Evolutionary conservation across 1,284 basidiomycete genomes (phyloP).

Genomic region (Leccinum olivaceoglutinosum): DNA sequence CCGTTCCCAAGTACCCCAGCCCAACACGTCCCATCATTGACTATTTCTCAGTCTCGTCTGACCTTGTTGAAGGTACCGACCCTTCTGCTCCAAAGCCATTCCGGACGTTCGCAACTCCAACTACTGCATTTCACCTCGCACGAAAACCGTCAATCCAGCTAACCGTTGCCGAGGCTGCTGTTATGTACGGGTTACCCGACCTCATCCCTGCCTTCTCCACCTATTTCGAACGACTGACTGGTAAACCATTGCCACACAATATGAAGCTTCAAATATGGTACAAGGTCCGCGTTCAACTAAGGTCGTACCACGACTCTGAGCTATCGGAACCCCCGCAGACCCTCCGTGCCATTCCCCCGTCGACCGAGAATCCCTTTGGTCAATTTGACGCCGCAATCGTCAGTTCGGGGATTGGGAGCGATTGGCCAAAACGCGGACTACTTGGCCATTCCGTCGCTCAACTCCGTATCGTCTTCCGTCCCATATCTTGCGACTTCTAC

Average conservation of each 20-base stretch:
- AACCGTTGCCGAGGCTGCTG: neutral
- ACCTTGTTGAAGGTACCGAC: neutral
- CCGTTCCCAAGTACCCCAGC: neutral
- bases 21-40: neutral
- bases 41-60: constrained; percentile 1
- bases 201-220: constrained; percentile 1
- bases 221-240: neutral
- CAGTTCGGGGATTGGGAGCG: neutral
- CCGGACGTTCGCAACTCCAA: constrained; percentile 5
- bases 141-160: constrained; percentile 2
- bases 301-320: constrained; percentile 1
- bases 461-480: neutral
- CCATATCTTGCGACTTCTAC: neutral
- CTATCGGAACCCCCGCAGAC: neutral
- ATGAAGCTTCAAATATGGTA: constrained; percentile 7
- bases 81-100: constrained; percentile 1
- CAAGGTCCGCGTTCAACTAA: constrained; percentile 2
- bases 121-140: constrained; percentile 7
- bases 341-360: neutral
- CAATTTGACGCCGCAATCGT: neutral
- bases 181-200: constrained; percentile 4
- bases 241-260: neutral
- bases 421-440: neutral
- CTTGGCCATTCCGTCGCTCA: neutral
- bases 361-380: neutral